Percentiles rank a stretch among this genome's conserved stretches.
phyloP scores from a whole-genome alignment of 1,284 basidiomycete species.

The Gastroboletus turbinatus region DNA sequence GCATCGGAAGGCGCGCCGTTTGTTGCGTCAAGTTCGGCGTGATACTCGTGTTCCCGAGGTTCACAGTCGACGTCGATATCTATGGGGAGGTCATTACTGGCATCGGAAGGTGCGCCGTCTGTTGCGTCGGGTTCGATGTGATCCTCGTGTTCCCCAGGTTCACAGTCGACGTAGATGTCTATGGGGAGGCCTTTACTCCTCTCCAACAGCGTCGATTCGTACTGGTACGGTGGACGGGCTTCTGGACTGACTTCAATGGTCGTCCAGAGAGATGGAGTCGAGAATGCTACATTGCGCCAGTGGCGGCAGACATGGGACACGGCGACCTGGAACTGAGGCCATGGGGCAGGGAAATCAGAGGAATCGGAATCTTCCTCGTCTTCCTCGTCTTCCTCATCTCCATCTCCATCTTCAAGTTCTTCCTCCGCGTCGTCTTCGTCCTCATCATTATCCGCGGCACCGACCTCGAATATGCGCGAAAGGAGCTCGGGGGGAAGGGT shows the following conservation, averaged over 20 bases:
- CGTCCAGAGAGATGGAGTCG: slow-evolving; percentile 34
- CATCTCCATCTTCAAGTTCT: background rate
- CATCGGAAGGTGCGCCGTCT: slow-evolving; percentile 14
- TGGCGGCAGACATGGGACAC: slow-evolving; percentile 29
- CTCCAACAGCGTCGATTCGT: slow-evolving; percentile 12
- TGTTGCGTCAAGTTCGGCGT: slow-evolving; percentile 17
- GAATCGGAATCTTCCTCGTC: slow-evolving; percentile 6
- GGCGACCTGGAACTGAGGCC: slow-evolving; percentile 18
- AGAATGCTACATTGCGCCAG: slow-evolving; percentile 30
- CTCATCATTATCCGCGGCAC: slow-evolving; percentile 5
- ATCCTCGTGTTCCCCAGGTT: background rate
- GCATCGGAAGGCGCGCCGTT: slow-evolving; percentile 16
- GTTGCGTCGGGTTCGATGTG: slow-evolving; percentile 13
- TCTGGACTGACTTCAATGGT: slow-evolving; percentile 12
- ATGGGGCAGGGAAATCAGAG: background rate
- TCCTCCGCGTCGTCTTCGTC: slow-evolving; percentile 17
- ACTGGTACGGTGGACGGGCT: slow-evolving; percentile 15
- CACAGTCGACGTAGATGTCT: slow-evolving; percentile 22
- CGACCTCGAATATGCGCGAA: slow-evolving; percentile 30
- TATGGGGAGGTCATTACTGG: no score
- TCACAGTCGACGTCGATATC: no score
- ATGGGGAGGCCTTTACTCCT: slow-evolving; percentile 29
- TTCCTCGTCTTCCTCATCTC: background rate
- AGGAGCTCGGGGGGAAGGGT: slow-evolving; percentile 29
- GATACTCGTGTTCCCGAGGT: no score